phyloP scores from a whole-genome alignment of 2,329 filamentous ascomycete genomes.

The Phyllosticta paracitricarpa region DNA sequence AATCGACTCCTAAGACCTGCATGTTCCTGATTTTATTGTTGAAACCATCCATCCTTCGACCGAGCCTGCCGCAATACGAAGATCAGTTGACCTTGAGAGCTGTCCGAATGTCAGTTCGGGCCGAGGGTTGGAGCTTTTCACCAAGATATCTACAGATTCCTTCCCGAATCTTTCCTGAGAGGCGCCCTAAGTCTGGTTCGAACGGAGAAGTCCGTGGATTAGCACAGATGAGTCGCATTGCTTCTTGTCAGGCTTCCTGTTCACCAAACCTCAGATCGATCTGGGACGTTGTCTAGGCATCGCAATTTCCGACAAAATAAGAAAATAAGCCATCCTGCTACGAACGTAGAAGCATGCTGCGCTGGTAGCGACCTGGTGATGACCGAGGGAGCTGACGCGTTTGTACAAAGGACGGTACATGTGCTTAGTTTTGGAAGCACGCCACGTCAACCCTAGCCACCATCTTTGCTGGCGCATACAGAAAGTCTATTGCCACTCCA shows the following conservation, averaged over 20 bases:
- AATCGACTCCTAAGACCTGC: not conserved
- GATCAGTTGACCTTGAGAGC: not conserved
- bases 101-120: not conserved
- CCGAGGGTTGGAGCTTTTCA: not conserved
- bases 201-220: not conserved
- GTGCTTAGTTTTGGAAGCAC: not conserved
- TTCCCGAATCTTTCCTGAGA: not conserved
- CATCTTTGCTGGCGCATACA: not conserved
- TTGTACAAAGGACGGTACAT: not conserved
- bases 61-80: not conserved
- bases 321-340: not conserved
- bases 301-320: not conserved
- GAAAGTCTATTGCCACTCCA: not conserved
- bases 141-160: not conserved
- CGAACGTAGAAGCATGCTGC: not conserved
- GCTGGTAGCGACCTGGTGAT: not conserved
- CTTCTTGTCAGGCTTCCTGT: not conserved
- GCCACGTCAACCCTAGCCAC: not conserved
- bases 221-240: too few species aligned
- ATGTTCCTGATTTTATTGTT: not conserved
- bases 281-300: not conserved
- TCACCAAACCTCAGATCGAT: not conserved
- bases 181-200: not conserved
- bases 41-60: not conserved
- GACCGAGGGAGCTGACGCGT: not conserved